Base-by-base conservation (phyloP, 78 protist genomes). In the Reticulomyxa filosa region DNA sequence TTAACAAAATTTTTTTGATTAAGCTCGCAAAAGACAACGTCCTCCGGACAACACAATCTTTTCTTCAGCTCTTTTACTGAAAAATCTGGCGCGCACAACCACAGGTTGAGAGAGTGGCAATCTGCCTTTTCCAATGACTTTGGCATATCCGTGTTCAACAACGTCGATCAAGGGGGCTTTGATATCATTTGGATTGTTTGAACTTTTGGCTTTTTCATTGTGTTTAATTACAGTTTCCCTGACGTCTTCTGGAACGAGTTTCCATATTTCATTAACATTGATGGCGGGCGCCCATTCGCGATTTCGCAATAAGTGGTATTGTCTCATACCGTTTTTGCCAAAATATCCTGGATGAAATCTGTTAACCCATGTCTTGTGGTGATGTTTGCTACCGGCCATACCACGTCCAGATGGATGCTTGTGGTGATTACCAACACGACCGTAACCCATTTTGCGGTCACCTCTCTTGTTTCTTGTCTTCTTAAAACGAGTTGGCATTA, bases 281-380 rank as follows among this genome's bases (percentile, higher is more conserved):
- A 92, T 39, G 38, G 85, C 70, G 39, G 98, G 98, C 69, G 84
- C 38, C 83, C 63, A 70, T 70, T 51, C 29, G 59, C 50, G 27
- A 67, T 89, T 59, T 61, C 61, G 50, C 51, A 57, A 72, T 68
- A 62, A 48, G 92, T 92, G 92, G 85, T 80, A 90, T 76, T 78
- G 69, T 46, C 97, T 78, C 96, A 96, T 93, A 68, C 99, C 99
- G 52, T 85, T 79, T 90, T 93, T 96, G 22, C 99, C 99, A 80
- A 96, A 93, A 83, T 92, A 93, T 36, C 97, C 98, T 27, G 99
- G 99, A 64, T 96, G 99, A 85, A 74, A 92, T 69, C 83, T 89
- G 82, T 85, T 90, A 55, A 93, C 67, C 80, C 59, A 67, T 67
- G 80, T 93, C 27, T 98, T 70, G 85, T 88, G 93, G 69, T 92